These are phyloP conservation scores for Maudiozyma humilis DNA, from an alignment of 1,139 yeast species.

Conservation along the genomic window DNA sequence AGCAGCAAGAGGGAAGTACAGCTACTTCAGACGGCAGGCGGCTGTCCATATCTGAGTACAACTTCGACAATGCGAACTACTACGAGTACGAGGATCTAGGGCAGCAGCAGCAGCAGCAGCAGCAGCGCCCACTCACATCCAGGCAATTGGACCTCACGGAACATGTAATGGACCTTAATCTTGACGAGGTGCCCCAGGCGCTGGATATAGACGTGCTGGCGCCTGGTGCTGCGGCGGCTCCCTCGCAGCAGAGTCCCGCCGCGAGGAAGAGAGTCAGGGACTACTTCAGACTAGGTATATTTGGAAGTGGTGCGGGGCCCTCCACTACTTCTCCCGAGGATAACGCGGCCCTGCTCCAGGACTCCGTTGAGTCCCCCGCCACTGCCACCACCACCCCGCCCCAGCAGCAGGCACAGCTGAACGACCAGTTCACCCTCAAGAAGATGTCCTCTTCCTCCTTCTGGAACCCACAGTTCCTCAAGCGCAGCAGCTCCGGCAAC, in stretches of 20 bases:
- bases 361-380: background rate
- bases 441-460: conserved; percentile 7
- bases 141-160: conserved; percentile 3
- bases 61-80: conserved; percentile 21
- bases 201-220: too few relatives aligned
- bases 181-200: background rate
- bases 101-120: background rate
- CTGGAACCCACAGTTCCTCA: conserved; percentile 5
- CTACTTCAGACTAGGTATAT: conserved; percentile 9
- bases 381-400: too few relatives aligned
- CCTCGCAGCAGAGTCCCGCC: background rate
- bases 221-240: too few relatives aligned
- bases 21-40: conserved; percentile 14
- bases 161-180: conserved; percentile 5
- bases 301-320: conserved; percentile 1
- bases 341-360: background rate
- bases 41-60: conserved; percentile 23
- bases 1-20: too few relatives aligned
- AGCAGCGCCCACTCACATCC: background rate
- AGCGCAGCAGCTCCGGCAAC: background rate
- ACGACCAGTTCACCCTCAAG: background rate
- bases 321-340: conserved; percentile 1
- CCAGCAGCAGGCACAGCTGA: background rate
- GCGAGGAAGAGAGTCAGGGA: conserved; percentile 6
- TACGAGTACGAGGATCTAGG: conserved; percentile 25